Evolutionary conservation across 192 early-diverging fungal species (phyloP).

Genomic region (Spizellomyces sp.): DNA sequence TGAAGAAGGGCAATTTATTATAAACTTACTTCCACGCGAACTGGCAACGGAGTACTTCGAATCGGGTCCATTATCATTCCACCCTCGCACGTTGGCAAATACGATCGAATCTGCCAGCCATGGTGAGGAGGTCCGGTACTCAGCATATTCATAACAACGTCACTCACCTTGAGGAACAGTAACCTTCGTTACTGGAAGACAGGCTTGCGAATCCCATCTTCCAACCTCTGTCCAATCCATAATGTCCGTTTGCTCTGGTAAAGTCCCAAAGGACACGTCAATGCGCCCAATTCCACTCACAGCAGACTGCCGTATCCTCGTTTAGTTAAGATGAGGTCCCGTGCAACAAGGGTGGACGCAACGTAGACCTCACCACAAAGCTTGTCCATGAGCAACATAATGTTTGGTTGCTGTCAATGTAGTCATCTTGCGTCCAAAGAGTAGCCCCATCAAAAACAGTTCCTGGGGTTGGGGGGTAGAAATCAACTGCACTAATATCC

Average conservation of each 20-base stretch:
- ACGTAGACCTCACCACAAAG: not conserved
- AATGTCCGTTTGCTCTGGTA: not conserved
- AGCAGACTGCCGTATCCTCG: not conserved
- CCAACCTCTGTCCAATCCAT: not conserved
- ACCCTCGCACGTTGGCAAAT: constrained; percentile 11
- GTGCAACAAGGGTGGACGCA: too few relatives aligned
- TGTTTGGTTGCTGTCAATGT: not conserved
- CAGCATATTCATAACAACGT: too few relatives aligned
- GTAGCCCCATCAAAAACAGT: not conserved
- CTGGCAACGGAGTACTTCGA: constrained; percentile 2
- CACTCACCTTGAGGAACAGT: not conserved
- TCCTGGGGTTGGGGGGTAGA: not conserved
- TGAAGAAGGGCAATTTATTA: too few relatives aligned
- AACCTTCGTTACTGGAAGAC: constrained; percentile 1
- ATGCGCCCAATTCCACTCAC: not conserved
- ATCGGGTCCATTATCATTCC: constrained; percentile 1
- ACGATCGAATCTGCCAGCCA: not conserved
- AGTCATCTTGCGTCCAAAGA: not conserved
- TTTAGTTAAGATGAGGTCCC: too few relatives aligned
- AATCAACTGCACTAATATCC: not conserved
- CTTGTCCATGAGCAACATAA: not conserved
- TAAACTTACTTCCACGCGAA: not conserved
- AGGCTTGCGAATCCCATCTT: not conserved
- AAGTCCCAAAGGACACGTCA: not conserved
- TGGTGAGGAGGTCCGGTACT: not conserved